Conservation (phyloP, 2,329 filamentous ascomycete species). For the Pseudogymnoascus sp. region DNA sequence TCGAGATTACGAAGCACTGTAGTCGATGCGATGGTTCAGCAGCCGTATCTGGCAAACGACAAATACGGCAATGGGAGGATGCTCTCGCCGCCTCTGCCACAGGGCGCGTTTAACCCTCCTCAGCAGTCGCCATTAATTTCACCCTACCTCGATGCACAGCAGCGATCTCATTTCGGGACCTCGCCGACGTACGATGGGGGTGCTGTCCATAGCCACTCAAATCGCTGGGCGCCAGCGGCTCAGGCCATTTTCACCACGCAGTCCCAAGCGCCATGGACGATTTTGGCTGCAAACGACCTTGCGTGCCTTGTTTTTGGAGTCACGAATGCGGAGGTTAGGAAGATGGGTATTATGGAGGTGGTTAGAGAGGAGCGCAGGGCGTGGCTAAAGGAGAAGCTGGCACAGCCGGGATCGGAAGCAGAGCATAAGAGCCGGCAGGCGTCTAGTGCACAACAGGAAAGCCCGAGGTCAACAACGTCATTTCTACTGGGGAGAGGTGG, state of each 20-base stretch:
- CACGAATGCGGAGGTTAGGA: slow-evolving; percentile 88
- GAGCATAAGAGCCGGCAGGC: slow-evolving; percentile 16
- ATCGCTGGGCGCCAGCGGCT: slow-evolving; percentile 80
- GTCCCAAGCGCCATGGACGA: slow-evolving; percentile 83
- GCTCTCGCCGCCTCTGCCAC: slow-evolving; percentile 38
- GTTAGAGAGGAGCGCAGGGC: slow-evolving; percentile 80
- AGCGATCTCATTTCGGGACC: slow-evolving; percentile 28
- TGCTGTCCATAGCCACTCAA: slow-evolving; percentile 76
- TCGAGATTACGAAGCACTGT: slow-evolving; percentile 73
- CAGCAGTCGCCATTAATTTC: slow-evolving; percentile 34
- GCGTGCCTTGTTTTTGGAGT: slow-evolving; percentile 98
- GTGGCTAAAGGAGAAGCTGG: slow-evolving; percentile 83
- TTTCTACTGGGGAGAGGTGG: slow-evolving; percentile 65
- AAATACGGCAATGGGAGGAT: slow-evolving; percentile 21
- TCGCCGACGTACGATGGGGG: slow-evolving; percentile 33
- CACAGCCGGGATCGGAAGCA: slow-evolving; percentile 44
- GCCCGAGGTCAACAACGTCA: slow-evolving; percentile 31
- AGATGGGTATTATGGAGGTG: slow-evolving; percentile 89
- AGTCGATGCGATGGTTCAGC: slow-evolving; percentile 71
- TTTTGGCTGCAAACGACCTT: slow-evolving; percentile 90
- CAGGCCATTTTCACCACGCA: slow-evolving; percentile 99
- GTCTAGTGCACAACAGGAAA: slow-evolving; percentile 21
- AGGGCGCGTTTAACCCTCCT: slow-evolving; percentile 22
- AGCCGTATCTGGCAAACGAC: slow-evolving; percentile 43
- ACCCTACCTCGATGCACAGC: slow-evolving; percentile 32